Evolutionary conservation across 345 rosid species (phyloP).

Genomic region (Boechera retrofracta): DNA sequence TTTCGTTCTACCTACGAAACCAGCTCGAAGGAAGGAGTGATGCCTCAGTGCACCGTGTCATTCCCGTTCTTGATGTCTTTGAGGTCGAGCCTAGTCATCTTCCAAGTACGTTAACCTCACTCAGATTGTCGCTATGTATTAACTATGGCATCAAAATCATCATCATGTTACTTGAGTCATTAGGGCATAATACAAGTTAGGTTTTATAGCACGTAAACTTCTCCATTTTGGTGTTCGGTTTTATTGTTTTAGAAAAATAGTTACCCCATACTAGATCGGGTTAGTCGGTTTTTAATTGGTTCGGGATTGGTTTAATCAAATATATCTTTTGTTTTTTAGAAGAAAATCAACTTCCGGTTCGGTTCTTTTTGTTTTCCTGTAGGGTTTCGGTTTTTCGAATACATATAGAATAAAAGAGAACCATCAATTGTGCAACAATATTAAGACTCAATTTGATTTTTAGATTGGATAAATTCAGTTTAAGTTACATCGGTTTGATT

Average conservation of each 20-base stretch:
- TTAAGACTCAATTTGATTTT: too few species aligned
- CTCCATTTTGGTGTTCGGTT: constrained; percentile 19
- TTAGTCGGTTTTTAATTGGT: neutral
- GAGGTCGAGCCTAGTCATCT: constrained; percentile 73
- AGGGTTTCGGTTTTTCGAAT: too few species aligned
- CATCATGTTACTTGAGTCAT: neutral
- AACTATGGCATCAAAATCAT: neutral
- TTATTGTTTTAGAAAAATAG: neutral
- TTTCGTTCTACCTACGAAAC: constrained; percentile 76
- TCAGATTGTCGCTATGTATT: neutral
- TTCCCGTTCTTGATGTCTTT: constrained; percentile 69
- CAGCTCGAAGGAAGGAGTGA: constrained; percentile 60
- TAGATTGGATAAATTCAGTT: too few species aligned
- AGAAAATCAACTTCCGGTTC: too few species aligned
- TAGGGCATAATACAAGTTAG: neutral
- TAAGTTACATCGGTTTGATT: too few species aligned
- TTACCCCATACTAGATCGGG: neutral
- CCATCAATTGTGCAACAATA: too few species aligned
- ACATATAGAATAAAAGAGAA: too few species aligned
- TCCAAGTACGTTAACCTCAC: constrained; percentile 44
- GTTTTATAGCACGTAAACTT: constrained; percentile 19
- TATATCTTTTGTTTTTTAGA: too few species aligned
- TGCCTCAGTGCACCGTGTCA: constrained; percentile 58
- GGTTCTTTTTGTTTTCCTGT: too few species aligned
- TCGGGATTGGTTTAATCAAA: neutral